A percentile compares a stretch with the other conserved stretches of the same genome.
These are phyloP conservation scores for Acacia acuminata DNA, from an alignment of 306 rosid species.

Conservation along the genomic window DNA sequence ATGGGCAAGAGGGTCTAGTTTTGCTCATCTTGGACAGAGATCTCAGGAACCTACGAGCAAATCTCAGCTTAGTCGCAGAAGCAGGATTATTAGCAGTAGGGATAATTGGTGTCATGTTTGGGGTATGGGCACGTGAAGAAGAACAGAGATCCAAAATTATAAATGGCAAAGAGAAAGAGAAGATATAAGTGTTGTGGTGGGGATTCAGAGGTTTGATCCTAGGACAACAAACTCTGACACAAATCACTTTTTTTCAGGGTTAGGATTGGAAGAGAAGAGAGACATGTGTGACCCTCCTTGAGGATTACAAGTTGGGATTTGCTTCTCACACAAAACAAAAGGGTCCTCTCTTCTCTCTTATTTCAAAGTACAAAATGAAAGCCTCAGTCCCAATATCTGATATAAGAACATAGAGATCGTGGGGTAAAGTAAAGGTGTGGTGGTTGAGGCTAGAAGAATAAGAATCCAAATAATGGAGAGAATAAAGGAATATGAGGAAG, in stretches of 20 bases:
- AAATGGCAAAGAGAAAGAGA: not conserved
- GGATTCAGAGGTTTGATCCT: not conserved
- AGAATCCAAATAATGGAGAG: not conserved
- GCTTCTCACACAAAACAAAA: slow-evolving; percentile 12
- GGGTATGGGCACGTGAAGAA: not conserved
- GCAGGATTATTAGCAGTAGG: not conserved
- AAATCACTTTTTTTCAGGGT: not conserved
- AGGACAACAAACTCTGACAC: slow-evolving; percentile 5
- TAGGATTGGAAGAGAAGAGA: not conserved
- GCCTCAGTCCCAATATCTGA: not conserved
- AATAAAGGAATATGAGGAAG: not conserved
- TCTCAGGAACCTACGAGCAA: not conserved
- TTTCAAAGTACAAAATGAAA: not conserved
- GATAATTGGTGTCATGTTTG: not conserved
- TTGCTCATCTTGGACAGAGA: not conserved
- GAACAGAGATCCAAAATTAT: not conserved
- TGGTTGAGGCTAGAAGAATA: not conserved
- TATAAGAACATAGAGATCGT: not conserved
- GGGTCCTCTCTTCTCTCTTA: not conserved
- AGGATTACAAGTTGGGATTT: not conserved
- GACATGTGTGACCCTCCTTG: not conserved
- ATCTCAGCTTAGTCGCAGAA: not conserved
- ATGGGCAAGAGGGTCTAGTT: not conserved
- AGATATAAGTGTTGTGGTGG: not conserved
- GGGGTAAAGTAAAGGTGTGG: not conserved